A percentile compares a stretch with the other conserved stretches of the same genome.
phyloP scores from a whole-genome alignment of 805 yeast species.

The Debaryomyces castellii region DNA sequence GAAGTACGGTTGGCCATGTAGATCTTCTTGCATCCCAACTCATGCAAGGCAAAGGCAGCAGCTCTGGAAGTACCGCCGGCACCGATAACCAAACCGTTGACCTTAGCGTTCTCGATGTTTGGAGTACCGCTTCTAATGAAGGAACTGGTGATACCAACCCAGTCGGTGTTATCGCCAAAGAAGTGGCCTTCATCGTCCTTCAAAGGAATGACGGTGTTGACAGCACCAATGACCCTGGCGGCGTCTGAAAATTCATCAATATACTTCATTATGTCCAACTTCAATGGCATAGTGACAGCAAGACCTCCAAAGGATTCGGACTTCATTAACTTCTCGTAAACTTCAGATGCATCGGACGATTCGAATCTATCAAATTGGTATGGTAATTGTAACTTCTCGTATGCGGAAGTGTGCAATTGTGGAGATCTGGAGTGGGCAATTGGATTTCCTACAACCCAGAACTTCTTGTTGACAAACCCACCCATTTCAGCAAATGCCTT shows the following conservation, averaged over 20 bases:
- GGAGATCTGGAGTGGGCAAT: conserved; percentile 89
- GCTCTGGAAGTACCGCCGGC: conserved; percentile 99
- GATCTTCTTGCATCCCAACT: conserved; percentile 74
- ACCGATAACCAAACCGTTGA: conserved; percentile 80
- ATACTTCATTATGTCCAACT: conserved; percentile 71
- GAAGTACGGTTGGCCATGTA: conserved; percentile 80
- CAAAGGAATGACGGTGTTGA: conserved; percentile 75
- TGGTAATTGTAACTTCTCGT: conserved; percentile 73
- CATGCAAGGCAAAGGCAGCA: conserved; percentile 80
- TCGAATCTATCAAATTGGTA: conserved; percentile 67
- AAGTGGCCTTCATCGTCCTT: conserved; percentile 41
- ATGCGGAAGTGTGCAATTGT: conserved; percentile 77
- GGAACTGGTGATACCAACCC: conserved; percentile 82
- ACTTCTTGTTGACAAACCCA: conserved; percentile 54
- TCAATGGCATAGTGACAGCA: conserved; percentile 92
- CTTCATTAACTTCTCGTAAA: conserved; percentile 50
- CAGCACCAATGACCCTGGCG: conserved; percentile 86
- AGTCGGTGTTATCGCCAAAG: conserved; percentile 91
- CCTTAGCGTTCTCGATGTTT: conserved; percentile 27
- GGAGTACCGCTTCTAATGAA: conserved; percentile 64
- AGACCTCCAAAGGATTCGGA: conserved; percentile 77
- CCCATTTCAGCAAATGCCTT: conserved; percentile 58
- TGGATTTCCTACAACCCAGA: conserved; percentile 80
- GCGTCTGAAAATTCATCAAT: conserved; percentile 69
- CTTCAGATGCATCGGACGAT: conserved; percentile 59